Conservation (phyloP, 139 green algal genomes). For the Picocystis salinarum region DNA sequence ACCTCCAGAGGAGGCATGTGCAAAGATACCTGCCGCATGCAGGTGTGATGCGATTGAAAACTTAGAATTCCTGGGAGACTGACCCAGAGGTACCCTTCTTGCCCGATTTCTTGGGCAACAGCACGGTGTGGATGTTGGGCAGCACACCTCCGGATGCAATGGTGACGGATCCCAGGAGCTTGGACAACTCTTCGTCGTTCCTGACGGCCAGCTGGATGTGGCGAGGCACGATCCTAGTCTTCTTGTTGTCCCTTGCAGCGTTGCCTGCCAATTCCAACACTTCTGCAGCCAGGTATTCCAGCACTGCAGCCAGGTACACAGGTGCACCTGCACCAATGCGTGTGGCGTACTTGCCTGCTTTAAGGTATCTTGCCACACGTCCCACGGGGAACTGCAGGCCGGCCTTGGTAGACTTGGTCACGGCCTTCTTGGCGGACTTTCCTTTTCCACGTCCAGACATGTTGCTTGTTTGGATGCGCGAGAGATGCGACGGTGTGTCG, state of each 20-base stretch:
- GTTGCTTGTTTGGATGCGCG: slow-evolving; percentile 7
- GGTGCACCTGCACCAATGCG: slow-evolving; percentile 38
- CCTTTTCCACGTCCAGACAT: slow-evolving; percentile 52
- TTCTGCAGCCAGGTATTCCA: slow-evolving; percentile 69
- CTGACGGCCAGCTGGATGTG: slow-evolving; percentile 36
- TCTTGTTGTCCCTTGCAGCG: slow-evolving; percentile 82
- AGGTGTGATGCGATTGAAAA: too few relatives aligned
- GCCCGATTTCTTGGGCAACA: slow-evolving; percentile 64
- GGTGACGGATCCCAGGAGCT: slow-evolving; percentile 49
- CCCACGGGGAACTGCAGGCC: slow-evolving; percentile 76
- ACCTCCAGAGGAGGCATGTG: too few relatives aligned
- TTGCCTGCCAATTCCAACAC: slow-evolving; percentile 69
- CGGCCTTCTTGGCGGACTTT: slow-evolving; percentile 56
- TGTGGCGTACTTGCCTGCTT: slow-evolving; percentile 65
- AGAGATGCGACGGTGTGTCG: too few relatives aligned
- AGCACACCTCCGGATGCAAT: slow-evolving; percentile 63
- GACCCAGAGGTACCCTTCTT: slow-evolving; percentile 34
- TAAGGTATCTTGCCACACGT: slow-evolving; percentile 62
- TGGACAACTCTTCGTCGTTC: slow-evolving; percentile 38
- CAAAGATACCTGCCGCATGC: too few relatives aligned
- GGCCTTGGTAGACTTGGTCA: slow-evolving; percentile 61
- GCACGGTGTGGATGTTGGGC: slow-evolving; percentile 75
- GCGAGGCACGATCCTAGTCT: slow-evolving; percentile 58
- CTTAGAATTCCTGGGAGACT: slow-evolving; percentile 12
- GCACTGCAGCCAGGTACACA: slow-evolving; percentile 55